Evolutionary conservation across 441 rosid genomes (phyloP), one percentile per base, ranked within the genome.

Genomic region (Brassica balearica): DNA sequence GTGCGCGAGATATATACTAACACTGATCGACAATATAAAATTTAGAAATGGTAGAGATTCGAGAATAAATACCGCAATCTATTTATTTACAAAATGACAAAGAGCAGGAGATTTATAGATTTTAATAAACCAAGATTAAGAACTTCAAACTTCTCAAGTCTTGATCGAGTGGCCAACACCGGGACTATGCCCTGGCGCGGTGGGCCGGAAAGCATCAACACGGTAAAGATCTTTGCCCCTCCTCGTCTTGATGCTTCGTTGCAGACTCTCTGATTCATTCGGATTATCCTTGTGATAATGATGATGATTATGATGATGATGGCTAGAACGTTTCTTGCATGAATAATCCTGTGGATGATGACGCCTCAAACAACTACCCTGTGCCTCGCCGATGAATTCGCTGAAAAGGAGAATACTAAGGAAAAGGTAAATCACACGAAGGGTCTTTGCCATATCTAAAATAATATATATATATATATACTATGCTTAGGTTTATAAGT

Each of bases 161-260:
- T 80, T 80, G 73, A 80, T 75, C 0, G 36, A 84, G 78, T 92
- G 92, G 14, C 95, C 97, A 69, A 89, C 89, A 3, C 97, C 97
- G 0, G 97, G 95, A 56, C 97, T 92, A 62, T 88, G 90, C 12
- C 97, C 97, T 4, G 91, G 92, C 22, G 65, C 38, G 0, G 97
- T 92, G 6, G 84, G 81, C 25, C 84, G 71, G n/a, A 81, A 81
- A 81, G 76, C 81, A 77, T 80, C 56, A 3, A 69, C 64, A 0
- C 48, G 73, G 19, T 80, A 80, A 10, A 20, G 8, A 65, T 53
- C 48, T 2, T 58, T 71, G 5, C 63, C 69, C 53, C 29, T 79
- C 63, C 34, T 78, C 3, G 20, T 67, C 58, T 14, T 60, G 55
- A 36, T 68, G 27, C 55, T 58, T 69, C 29, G 2, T 53, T 27